Conservation (phyloP, 495 filamentous ascomycete species). For the Hypoxylon perforatum region DNA sequence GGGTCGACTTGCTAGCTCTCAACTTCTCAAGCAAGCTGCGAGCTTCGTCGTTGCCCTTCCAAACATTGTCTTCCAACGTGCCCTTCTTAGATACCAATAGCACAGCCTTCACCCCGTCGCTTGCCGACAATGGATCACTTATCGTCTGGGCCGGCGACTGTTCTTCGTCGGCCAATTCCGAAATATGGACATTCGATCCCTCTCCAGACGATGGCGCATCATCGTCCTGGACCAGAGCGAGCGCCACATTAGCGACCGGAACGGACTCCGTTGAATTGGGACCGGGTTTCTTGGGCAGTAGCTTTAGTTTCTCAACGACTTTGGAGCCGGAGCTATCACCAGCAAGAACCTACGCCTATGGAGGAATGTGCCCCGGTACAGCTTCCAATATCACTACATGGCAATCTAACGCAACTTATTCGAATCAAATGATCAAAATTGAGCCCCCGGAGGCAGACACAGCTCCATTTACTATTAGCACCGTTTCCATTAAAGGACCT, state of each 20-base stretch:
- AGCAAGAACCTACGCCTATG: conserved; percentile 77
- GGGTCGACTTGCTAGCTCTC: conserved; percentile 68
- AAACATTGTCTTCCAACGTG: conserved; percentile 67
- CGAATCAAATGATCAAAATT: conserved; percentile 75
- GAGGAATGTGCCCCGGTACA: conserved; percentile 83
- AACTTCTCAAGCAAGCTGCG: conserved; percentile 69
- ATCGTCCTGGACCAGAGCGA: conserved; percentile 44
- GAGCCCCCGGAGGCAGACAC: conserved; percentile 52
- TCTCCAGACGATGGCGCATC: conserved; percentile 26
- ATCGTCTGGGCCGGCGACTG: conserved; percentile 79
- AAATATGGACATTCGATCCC: conserved; percentile 53
- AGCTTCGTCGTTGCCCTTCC: conserved; percentile 61
- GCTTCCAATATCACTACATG: conserved; percentile 59
- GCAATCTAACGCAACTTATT: conserved; percentile 77
- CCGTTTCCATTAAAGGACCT: conserved; percentile 46
- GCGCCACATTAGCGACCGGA: conserved; percentile 28
- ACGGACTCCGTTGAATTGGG: conserved; percentile 51
- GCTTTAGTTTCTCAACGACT: conserved; percentile 73
- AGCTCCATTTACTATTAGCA: conserved; percentile 30
- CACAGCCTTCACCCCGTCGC: conserved; percentile 69
- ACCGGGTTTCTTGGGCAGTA: conserved; percentile 74
- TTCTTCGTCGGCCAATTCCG: conserved; percentile 48
- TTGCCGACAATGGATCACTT: conserved; percentile 73
- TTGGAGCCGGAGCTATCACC: conserved; percentile 59
- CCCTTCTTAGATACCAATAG: conserved; percentile 68